Base-by-base conservation (phyloP, 805 yeast species). In the Candida chilensis region DNA sequence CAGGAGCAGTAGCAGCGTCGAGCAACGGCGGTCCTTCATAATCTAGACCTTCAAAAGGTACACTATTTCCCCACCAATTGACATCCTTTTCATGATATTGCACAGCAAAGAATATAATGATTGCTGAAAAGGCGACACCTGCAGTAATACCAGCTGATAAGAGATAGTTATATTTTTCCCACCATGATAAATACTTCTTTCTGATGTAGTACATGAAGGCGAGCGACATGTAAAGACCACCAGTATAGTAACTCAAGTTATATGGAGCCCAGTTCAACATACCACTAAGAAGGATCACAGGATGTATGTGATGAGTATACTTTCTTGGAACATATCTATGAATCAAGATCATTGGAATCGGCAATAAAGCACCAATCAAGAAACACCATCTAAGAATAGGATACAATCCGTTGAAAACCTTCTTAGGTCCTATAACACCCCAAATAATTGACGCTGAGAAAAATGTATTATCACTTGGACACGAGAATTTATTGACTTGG, bases 1-100 rank as follows among this genome's bases (percentile, higher is more conserved):
- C 52, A 2, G 53, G 51, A 9, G 54, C 52, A 16, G 38, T 28
- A 16, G 42, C 27, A 24, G 43, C 39, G 31, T 39, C 32, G 21
- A 28, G 29, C 20, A 34, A 33, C 9, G 45, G 24, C 18, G 30
- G 28, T 27, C 34, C 44, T n/a, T 59, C 60, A 3, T 22, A 17
- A 24, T 47, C 22, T 10, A 20, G 10, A n/a, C 50, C 52, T 10
- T 51, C 57, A 4, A 32, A 16, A 27, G 21, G 10, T 9, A 16
- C 64, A n/a, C 35, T 48, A 33, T 74, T 75, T 1, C 86, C 86
- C 86, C 86, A 78, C 86, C 86, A 78, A 24, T 51, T 37, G 10
- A 76, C 31, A 4, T 45, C 37, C 17, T 52, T 56, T 3, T 57
- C 54, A 28, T 69, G 60, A 41, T 62, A 72, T 32, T 53, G 59